Percentiles rank a stretch among this genome's conserved stretches.
These are phyloP conservation scores for Helotiales sp. DNA, from an alignment of 2,329 filamentous ascomycete genomes.

Conservation along the genomic window DNA sequence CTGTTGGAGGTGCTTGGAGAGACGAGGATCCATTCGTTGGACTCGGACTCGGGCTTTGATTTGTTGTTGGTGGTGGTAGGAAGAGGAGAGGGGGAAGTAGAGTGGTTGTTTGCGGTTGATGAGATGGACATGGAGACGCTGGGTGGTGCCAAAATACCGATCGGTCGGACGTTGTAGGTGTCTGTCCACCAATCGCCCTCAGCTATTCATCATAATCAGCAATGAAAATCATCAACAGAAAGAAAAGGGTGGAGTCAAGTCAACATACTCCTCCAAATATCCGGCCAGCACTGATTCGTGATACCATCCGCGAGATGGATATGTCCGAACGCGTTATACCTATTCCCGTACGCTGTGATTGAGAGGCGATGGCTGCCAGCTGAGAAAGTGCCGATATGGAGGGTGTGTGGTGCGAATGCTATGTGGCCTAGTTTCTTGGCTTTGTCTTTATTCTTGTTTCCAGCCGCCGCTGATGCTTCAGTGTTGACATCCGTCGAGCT, in stretches of 20 bases:
- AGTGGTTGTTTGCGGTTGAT: neutral
- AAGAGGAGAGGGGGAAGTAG: neutral
- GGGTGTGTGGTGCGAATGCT: slow-evolving; percentile 36
- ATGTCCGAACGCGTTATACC: slow-evolving; percentile 41
- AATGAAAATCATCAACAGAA: no score
- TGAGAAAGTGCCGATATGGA: slow-evolving; percentile 29
- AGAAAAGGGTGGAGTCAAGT: neutral
- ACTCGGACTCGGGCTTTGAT: neutral
- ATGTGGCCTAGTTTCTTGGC: slow-evolving; percentile 34
- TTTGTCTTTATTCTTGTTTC: no score
- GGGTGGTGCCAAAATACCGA: slow-evolving; percentile 26
- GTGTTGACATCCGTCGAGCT: neutral
- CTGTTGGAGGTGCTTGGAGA: no score
- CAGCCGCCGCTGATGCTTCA: no score
- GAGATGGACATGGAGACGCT: neutral
- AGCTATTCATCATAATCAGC: slow-evolving; percentile 17
- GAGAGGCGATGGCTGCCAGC: slow-evolving; percentile 28
- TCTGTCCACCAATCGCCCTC: slow-evolving; percentile 36
- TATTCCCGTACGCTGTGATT: slow-evolving; percentile 40
- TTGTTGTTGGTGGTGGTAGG: neutral
- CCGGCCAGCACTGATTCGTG: slow-evolving; percentile 32
- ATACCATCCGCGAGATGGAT: slow-evolving; percentile 37
- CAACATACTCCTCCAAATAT: slow-evolving; percentile 37
- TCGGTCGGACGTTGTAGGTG: slow-evolving; percentile 28
- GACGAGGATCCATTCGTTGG: slow-evolving; percentile 6